Evolutionary conservation across 345 rosid genomes (phyloP), one percentile per base, ranked within the genome.

Genomic region (Citrus cavaleriei): DNA sequence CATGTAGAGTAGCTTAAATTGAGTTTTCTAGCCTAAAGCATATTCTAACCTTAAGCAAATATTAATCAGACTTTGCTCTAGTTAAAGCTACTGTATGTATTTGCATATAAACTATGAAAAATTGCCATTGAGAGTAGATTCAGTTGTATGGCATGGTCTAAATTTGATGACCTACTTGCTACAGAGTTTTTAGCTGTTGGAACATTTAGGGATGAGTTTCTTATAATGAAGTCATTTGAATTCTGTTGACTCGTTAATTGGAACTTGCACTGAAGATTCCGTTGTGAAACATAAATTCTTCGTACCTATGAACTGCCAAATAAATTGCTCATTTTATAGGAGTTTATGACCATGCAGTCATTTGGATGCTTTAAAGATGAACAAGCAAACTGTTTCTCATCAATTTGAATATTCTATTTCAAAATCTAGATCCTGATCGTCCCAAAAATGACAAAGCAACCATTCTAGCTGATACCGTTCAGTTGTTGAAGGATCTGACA

Each of bases 391-490:
- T 14, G 37, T 8, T n/a, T 18, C 71, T 76, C 42, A 4, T 73
- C 57, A 8, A 3, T 82, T 59, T 57, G 64, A 62, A 34, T 65
- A 30, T 67, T 80, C 25, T 40, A 72, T 71, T 80, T 60, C 71
- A 46, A 35, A 72, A 38, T 80, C 74, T 83, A 95, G 99, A 95
- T 86, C 97, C 97, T 6, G 95, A 91, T 72, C 86, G 98, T 84
- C 95, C 99, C 51, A 95, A 88, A 84, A 90, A 95, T 80, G 99
- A 95, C 71, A 95, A 95, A 85, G 97, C 88, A 30, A 92, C 97
- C 10, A 93, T 93, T 81, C 80, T 95, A 70, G 79, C 92, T 30
- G 97, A 95, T 81, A 89, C 98, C 2, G 63, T 95, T 78, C 99
- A 90, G 85, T 74, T 95, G 85, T 72, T 95, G 82, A 95, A 91